phyloP scores from a whole-genome alignment of 768 basidiomycete genomes.

The Lepiota venenata region DNA sequence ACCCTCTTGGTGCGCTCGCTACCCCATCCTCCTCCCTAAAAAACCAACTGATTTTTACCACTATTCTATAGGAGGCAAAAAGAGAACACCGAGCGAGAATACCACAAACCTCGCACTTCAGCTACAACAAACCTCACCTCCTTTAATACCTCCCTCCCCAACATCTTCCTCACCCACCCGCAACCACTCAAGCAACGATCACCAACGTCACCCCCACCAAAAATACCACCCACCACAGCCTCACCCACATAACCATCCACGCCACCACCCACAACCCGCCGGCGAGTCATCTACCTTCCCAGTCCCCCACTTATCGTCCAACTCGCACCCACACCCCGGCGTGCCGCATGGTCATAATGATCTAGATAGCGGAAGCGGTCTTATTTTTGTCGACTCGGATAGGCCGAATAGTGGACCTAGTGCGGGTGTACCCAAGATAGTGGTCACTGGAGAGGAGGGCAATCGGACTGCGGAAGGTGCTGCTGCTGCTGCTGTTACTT shows the following conservation, averaged over 20 bases:
- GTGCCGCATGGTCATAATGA: not conserved
- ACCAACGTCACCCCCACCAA: not conserved
- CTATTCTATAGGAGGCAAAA: not conserved
- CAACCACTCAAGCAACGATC: not conserved
- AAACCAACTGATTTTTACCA: too few relatives aligned
- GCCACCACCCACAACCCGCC: not conserved
- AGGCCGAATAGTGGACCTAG: not conserved
- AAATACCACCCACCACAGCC: not conserved
- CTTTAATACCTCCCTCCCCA: not conserved
- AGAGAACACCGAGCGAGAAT: not conserved
- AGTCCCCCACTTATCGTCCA: not conserved
- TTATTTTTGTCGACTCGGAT: conserved; percentile 10
- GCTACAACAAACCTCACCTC: not conserved
- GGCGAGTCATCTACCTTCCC: not conserved
- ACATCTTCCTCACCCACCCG: not conserved
- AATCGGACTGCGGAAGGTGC: not conserved
- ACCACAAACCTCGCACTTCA: not conserved
- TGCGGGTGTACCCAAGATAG: conserved; percentile 7
- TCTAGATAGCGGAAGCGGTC: not conserved
- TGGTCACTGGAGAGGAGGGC: not conserved
- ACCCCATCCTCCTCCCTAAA: not conserved
- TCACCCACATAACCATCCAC: not conserved
- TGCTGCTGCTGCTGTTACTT: not conserved
- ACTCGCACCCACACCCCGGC: not conserved
- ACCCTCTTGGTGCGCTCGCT: not conserved